phyloP scores from a whole-genome alignment of 805 yeast genomes.

The Hanseniaspora jakobsenii region DNA sequence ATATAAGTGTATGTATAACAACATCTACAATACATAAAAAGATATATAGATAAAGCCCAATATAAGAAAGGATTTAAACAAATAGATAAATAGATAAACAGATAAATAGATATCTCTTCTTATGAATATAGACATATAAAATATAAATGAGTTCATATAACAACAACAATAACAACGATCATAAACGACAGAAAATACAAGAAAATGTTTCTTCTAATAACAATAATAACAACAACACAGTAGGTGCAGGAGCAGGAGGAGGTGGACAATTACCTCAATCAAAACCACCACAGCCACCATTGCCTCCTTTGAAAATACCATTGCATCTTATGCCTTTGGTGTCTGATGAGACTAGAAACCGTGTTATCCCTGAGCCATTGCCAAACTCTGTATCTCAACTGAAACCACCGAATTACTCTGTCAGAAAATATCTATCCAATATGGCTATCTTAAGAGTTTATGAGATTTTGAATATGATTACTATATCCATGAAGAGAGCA shows the following conservation, averaged over 20 bases:
- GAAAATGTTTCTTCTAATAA: too few relatives aligned
- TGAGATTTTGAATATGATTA: conserved; percentile 36
- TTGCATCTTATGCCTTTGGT: conserved; percentile 6
- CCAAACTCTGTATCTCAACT: conserved; percentile 16
- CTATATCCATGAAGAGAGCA: conserved; percentile 6
- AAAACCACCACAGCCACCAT: conserved; percentile 11
- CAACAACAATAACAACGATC: too few relatives aligned
- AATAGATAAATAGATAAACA: too few relatives aligned
- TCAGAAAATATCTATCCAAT: conserved; percentile 35
- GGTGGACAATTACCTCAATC: conserved; percentile 14
- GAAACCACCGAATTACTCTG: conserved; percentile 22
- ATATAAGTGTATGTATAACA: too few relatives aligned
- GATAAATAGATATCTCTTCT: too few relatives aligned
- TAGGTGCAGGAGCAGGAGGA: conserved; percentile 16
- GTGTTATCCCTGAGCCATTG: conserved; percentile 13
- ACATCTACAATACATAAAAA: too few relatives aligned
- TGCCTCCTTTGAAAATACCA: conserved; percentile 6
- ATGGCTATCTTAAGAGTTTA: conserved; percentile 40
- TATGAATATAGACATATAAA: too few relatives aligned
- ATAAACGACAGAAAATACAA: too few relatives aligned
- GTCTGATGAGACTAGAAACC: conserved; percentile 3
- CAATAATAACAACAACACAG: neutral
- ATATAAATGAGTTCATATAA: too few relatives aligned
- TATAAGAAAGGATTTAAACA: too few relatives aligned
- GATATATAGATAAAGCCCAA: too few relatives aligned